These are phyloP conservation scores for sunflower (Helianthus annuus) DNA, from an alignment of 129 eudicot species.

Conservation along the genomic window DNA sequence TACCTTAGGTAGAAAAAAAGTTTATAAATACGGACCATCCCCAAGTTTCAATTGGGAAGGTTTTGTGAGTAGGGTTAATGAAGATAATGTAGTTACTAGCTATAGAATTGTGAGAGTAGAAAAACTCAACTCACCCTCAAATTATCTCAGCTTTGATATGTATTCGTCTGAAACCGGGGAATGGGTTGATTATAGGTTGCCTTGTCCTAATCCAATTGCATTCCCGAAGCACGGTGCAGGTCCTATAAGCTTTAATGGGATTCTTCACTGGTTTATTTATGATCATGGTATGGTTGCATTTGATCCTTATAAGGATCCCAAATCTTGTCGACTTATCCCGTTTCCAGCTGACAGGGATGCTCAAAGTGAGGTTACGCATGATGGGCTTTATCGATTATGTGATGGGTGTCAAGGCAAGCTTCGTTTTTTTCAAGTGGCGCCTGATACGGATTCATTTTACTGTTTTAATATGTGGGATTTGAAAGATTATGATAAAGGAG, in stretches of 20 bases:
- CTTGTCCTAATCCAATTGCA: conserved; percentile 26
- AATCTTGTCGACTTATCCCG: conserved; percentile 30
- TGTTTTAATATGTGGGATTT: conserved; percentile 53
- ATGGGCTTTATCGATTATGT: conserved; percentile 40
- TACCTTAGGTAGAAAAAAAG: too few species aligned
- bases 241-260: conserved; percentile 41
- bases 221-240: conserved; percentile 49
- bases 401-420: conserved; percentile 37
- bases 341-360: conserved; percentile 38
- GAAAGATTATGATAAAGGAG: conserved; percentile 45
- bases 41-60: conserved; percentile 35
- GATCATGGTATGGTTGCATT: conserved; percentile 43
- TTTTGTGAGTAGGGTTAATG: conserved; percentile 40
- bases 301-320: neutral
- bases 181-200: conserved; percentile 38
- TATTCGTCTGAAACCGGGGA: conserved; percentile 47
- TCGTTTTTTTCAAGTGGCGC: conserved; percentile 42
- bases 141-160: conserved; percentile 34
- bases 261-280: conserved; percentile 45
- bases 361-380: conserved; percentile 30
- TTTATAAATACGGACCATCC: too few species aligned
- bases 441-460: conserved; percentile 22
- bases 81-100: conserved; percentile 37
- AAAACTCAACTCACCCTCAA: conserved; percentile 20
- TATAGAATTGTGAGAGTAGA: conserved; percentile 18